Conservation (phyloP, 768 basidiomycete species). For the Trametes cinnabarina region DNA sequence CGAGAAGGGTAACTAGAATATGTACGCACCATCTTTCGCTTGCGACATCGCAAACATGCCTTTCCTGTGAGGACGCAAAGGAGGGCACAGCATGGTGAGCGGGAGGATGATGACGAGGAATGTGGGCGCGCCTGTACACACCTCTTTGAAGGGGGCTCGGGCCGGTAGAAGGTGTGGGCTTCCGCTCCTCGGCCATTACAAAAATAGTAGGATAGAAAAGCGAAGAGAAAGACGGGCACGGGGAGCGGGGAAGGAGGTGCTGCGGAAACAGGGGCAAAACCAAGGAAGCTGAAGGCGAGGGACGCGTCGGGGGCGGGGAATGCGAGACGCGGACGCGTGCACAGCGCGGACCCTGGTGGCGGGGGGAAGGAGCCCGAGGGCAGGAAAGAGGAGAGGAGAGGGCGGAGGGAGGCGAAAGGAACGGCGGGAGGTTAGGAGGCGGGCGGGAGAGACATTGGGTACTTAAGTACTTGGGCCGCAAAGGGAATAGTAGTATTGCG, state of each 20-base stretch:
- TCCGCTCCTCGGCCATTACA: constrained; percentile 33
- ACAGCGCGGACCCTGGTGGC: background rate
- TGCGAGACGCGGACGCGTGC: constrained; percentile 1
- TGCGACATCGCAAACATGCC: constrained; percentile 54
- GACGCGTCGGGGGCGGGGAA: constrained; percentile 13
- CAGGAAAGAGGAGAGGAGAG: background rate
- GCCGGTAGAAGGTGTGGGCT: constrained; percentile 22
- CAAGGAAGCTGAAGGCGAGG: constrained; percentile 3
- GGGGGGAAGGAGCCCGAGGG: background rate
- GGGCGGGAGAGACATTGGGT: constrained; percentile 20
- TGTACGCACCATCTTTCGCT: constrained; percentile 47
- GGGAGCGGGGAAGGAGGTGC: constrained; percentile 20
- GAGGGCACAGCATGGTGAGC: constrained; percentile 3
- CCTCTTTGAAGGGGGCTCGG: constrained; percentile 30
- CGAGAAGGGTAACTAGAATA: background rate
- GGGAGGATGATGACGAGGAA: background rate
- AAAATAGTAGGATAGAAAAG: constrained; percentile 29
- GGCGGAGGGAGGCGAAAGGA: constrained; percentile 8
- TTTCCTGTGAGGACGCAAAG: constrained; percentile 37
- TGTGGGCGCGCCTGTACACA: constrained; percentile 3
- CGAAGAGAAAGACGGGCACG: constrained; percentile 23
- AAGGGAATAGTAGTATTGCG: constrained; percentile 6
- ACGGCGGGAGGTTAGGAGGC: constrained; percentile 18
- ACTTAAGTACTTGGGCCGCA: constrained; percentile 3
- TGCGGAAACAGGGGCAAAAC: constrained; percentile 12